Evolutionary conservation across 129 eudicot genomes (phyloP).

Genomic region (Artemisia annua): DNA sequence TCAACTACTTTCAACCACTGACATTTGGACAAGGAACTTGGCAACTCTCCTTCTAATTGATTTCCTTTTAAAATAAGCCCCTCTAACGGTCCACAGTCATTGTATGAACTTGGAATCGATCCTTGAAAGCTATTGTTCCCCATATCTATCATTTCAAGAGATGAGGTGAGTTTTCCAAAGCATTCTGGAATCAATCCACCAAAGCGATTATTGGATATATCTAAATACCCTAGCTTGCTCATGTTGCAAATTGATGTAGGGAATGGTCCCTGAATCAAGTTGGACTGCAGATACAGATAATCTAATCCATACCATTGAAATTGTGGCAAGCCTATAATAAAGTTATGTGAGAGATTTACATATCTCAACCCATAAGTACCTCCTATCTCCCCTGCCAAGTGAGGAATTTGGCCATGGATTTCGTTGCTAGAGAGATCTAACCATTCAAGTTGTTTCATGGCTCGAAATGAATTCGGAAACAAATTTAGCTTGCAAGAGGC

Average conservation of each 20-base stretch:
- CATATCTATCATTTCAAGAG: slow-evolving; percentile 6
- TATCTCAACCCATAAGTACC: too few species aligned
- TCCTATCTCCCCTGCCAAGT: too few species aligned
- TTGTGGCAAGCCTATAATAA: neutral
- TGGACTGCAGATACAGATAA: neutral
- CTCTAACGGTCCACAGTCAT: neutral
- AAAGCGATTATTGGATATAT: slow-evolving; percentile 32
- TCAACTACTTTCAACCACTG: slow-evolving; percentile 25
- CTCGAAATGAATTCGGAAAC: too few species aligned
- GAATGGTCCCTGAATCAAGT: slow-evolving; percentile 28
- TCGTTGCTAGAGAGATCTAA: too few species aligned
- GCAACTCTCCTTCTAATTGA: slow-evolving; percentile 39
- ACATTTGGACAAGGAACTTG: slow-evolving; percentile 33
- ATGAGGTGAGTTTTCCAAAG: slow-evolving; percentile 24
- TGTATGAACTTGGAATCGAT: slow-evolving; percentile 19
- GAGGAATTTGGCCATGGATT: too few species aligned
- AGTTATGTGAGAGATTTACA: neutral
- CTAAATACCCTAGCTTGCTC: neutral
- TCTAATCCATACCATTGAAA: neutral
- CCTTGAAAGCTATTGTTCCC: slow-evolving; percentile 31
- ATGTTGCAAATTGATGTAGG: slow-evolving; percentile 34
- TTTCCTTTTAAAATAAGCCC: slow-evolving; percentile 29
- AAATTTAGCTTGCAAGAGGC: too few species aligned
- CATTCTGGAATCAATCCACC: slow-evolving; percentile 33
- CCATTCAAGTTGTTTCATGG: too few species aligned